These are phyloP conservation scores for Chlorella vulgaris DNA, from an alignment of 139 green algal genomes.

Conservation along the genomic window DNA sequence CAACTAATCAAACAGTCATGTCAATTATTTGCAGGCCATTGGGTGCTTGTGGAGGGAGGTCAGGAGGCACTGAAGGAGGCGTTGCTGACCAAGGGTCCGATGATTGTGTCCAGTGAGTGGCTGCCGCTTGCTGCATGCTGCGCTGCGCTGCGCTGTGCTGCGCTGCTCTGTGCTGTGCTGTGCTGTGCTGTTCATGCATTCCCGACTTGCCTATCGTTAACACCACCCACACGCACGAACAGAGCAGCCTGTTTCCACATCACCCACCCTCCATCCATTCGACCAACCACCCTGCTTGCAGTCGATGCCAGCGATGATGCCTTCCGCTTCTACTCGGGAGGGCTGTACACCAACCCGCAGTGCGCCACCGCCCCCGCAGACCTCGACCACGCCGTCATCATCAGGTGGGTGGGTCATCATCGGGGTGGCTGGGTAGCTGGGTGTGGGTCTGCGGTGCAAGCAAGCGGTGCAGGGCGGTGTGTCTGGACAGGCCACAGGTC, in stretches of 20 bases:
- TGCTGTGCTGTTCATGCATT: neutral
- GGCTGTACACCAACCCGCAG: slow-evolving; percentile 46
- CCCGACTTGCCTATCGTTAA: neutral
- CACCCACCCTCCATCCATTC: neutral
- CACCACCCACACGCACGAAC: neutral
- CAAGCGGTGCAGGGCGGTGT: neutral
- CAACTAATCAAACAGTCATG: too few species aligned
- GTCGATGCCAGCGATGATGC: slow-evolving; percentile 27
- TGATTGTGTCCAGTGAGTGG: slow-evolving; percentile 52
- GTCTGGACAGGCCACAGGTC: too few species aligned
- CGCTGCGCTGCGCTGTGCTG: neutral
- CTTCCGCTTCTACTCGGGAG: slow-evolving; percentile 52
- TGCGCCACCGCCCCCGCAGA: slow-evolving; percentile 18
- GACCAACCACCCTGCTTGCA: neutral
- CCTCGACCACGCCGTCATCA: slow-evolving; percentile 67
- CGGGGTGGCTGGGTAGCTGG: neutral
- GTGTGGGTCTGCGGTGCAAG: neutral
- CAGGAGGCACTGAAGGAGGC: slow-evolving; percentile 56
- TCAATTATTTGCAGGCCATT: slow-evolving; percentile 42
- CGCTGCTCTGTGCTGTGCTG: neutral
- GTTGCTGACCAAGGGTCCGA: slow-evolving; percentile 50
- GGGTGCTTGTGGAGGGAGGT: slow-evolving; percentile 50
- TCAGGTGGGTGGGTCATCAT: slow-evolving; percentile 4
- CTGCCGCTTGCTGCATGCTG: neutral
- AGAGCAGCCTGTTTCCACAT: neutral